Conservation (phyloP, 495 filamentous ascomycete genomes). For the Extremus antarcticus region DNA sequence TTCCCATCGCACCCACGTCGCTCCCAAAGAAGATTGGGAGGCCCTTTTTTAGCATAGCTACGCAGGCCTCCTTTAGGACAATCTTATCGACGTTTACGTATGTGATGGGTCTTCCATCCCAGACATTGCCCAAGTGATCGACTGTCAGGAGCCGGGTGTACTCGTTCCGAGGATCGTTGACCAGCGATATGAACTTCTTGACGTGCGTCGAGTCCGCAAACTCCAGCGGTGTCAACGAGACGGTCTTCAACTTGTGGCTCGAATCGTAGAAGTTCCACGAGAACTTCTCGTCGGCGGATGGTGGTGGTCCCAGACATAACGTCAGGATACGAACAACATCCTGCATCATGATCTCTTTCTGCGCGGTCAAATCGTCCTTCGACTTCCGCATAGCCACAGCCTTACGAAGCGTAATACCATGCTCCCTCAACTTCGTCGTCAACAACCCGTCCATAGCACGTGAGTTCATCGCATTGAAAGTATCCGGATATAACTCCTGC, state of each 20-base stretch:
- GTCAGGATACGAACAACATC: conserved; percentile 71
- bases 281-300: conserved; percentile 52
- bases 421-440: conserved; percentile 78
- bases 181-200: conserved; percentile 58
- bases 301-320: conserved; percentile 66
- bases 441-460: conserved; percentile 60
- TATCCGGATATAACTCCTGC: conserved; percentile 68
- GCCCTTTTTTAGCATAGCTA: conserved; percentile 63
- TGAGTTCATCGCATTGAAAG: conserved; percentile 61
- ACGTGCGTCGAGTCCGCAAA: conserved; percentile 51
- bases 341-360: conserved; percentile 61
- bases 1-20: conserved; percentile 69
- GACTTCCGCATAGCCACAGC: conserved; percentile 28
- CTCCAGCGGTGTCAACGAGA: conserved; percentile 40
- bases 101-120: conserved; percentile 55
- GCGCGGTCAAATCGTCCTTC: conserved; percentile 32
- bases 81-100: conserved; percentile 75
- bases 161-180: conserved; percentile 71
- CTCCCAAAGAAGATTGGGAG: conserved; percentile 79
- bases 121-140: conserved; percentile 65
- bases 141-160: conserved; percentile 63
- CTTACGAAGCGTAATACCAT: conserved; percentile 53
- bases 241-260: conserved; percentile 46
- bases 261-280: conserved; percentile 69
- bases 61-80: conserved; percentile 58